Evolutionary conservation across 371 early-diverging fungal genomes (phyloP).

Genomic region (Rhizopus stolonifer): DNA sequence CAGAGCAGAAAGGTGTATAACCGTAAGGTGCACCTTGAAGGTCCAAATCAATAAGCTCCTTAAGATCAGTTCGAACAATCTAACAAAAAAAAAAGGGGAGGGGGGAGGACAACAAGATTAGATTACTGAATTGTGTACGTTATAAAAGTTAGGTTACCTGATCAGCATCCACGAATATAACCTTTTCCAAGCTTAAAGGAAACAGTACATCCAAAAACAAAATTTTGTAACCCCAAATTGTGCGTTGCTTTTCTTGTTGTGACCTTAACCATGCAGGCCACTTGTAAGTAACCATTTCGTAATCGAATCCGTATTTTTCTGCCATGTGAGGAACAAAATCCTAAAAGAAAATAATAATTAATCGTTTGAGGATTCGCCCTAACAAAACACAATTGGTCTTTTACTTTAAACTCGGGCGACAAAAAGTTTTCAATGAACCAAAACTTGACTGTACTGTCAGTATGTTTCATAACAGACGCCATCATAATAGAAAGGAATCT

Average conservation of each 20-base stretch:
- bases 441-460: slow-evolving; percentile 88
- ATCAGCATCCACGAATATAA: slow-evolving; percentile 98
- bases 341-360: slow-evolving; percentile 27
- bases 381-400: too few species aligned
- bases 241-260: slow-evolving; percentile 93
- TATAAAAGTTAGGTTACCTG: too few species aligned
- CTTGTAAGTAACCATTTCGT: slow-evolving; percentile 93
- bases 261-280: slow-evolving; percentile 96
- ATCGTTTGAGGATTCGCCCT: background rate
- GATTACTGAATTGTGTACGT: too few species aligned
- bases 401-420: slow-evolving; percentile 89
- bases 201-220: slow-evolving; percentile 96
- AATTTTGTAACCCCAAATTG: slow-evolving; percentile 98
- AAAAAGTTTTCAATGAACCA: slow-evolving; percentile 97
- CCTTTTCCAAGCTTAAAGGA: slow-evolving; percentile 89
- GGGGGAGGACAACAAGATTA: background rate
- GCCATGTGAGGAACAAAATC: slow-evolving; percentile 90
- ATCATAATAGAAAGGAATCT: slow-evolving; percentile 97
- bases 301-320: slow-evolving; percentile 79
- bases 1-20: slow-evolving; percentile 93
- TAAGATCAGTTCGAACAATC: slow-evolving; percentile 92
- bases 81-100: too few species aligned
- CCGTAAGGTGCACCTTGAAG: slow-evolving; percentile 92
- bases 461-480: slow-evolving; percentile 84
- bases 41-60: slow-evolving; percentile 89